These are phyloP conservation scores for Wickerhamiella sorbophila DNA, from an alignment of 805 yeast species.

Conservation along the genomic window DNA sequence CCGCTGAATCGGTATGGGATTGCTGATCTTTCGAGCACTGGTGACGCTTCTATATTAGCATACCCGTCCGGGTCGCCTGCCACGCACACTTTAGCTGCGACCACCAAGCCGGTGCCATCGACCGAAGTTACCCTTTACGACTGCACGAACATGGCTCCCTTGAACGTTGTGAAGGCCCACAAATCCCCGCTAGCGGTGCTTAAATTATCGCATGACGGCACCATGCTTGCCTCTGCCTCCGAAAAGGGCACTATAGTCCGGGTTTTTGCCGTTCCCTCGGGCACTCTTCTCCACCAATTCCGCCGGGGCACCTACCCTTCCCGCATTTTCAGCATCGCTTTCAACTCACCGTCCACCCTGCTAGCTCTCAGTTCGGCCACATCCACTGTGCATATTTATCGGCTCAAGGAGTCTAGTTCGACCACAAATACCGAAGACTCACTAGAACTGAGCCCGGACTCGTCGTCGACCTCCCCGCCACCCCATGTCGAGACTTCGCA, in stretches of 20 bases:
- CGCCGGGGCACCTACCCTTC: conserved; percentile 82
- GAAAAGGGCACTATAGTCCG: conserved; percentile 81
- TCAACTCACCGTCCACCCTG: conserved; percentile 54
- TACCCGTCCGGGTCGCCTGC: conserved; percentile 36
- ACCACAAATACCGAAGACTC: neutral
- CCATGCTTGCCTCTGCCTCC: conserved; percentile 75
- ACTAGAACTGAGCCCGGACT: neutral
- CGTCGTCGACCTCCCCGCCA: neutral
- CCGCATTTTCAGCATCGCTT: conserved; percentile 57
- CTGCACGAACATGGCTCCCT: conserved; percentile 54
- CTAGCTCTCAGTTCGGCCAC: conserved; percentile 79
- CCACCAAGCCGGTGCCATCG: conserved; percentile 14
- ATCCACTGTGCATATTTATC: conserved; percentile 85
- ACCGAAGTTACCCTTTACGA: conserved; percentile 64
- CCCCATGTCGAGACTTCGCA: neutral
- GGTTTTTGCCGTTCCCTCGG: conserved; percentile 52
- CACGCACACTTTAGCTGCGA: conserved; percentile 12
- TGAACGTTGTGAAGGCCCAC: conserved; percentile 78
- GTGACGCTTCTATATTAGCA: conserved; percentile 24
- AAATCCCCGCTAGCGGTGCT: conserved; percentile 58
- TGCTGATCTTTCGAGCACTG: conserved; percentile 17
- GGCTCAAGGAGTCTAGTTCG: conserved; percentile 36
- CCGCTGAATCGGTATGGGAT: conserved; percentile 32
- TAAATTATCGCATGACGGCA: conserved; percentile 60
- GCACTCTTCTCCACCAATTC: conserved; percentile 48